Conservation (phyloP, 495 filamentous ascomycete genomes). For the Penicillium daleae region DNA sequence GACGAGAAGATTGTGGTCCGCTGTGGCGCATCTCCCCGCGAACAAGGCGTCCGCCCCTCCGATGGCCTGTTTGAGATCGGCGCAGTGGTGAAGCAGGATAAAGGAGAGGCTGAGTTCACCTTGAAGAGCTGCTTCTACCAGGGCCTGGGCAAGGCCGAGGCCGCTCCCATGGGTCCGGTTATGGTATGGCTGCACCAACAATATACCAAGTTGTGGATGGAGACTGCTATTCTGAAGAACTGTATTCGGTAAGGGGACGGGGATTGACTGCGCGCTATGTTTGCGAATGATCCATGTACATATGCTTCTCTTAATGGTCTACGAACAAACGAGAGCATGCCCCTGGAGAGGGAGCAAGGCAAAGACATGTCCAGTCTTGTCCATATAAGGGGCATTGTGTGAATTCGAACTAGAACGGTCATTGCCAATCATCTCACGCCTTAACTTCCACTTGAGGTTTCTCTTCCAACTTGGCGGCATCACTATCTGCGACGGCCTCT, state of each 20-base stretch:
- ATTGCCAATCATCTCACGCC: background rate
- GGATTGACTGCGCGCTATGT: background rate
- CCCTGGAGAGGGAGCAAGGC: background rate
- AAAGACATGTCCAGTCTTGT: no score
- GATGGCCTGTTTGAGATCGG: conserved; percentile 75
- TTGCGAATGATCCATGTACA: conserved; percentile 23
- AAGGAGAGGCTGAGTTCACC: conserved; percentile 63
- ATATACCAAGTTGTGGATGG: conserved; percentile 67
- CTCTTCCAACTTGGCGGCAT: background rate
- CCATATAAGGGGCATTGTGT: no score
- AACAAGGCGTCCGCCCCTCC: conserved; percentile 56
- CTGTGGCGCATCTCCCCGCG: conserved; percentile 68
- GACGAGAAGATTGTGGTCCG: conserved; percentile 46
- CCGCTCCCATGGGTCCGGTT: conserved; percentile 55
- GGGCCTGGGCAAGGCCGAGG: conserved; percentile 51
- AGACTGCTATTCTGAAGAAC: conserved; percentile 51
- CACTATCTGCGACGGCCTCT: background rate
- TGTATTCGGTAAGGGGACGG: conserved; percentile 15
- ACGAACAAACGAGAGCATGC: conserved; percentile 6
- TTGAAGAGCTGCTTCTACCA: conserved; percentile 71
- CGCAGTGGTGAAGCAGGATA: conserved; percentile 60
- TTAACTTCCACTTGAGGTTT: conserved; percentile 11
- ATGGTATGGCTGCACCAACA: conserved; percentile 62
- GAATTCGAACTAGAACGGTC: background rate
- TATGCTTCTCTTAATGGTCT: conserved; percentile 17